Evolutionary conservation across 2,329 filamentous ascomycete species (phyloP), one percentile per base, ranked within the genome.

Genomic region (Fusarium palustre): DNA sequence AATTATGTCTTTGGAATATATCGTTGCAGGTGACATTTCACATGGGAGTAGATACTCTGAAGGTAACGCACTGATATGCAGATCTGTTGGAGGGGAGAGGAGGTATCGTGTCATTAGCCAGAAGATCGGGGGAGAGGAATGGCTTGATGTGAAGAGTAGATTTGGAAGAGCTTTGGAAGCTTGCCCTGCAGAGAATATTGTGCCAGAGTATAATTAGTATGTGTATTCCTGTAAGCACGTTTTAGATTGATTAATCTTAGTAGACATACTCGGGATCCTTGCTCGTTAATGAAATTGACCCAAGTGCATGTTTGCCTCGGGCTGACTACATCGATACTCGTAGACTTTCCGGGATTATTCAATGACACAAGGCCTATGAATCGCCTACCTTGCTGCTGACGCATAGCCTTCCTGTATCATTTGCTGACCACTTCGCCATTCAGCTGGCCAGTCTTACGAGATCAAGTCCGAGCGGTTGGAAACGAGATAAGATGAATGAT

Each of bases 161-260:
- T 42, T 28, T 46, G 39, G 28, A 16, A 50, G 11, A n/a, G 9
- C 39, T 3, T 16, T 64, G 20, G 20, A 34, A 8, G 52, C 34
- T 3, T 64, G 33, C 3, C 59, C 45, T 7, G 61, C 24, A 3
- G 59, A 64, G n/a, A 28, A 64, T 15, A 20, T 36, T 12, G 18
- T 50, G 15, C 39, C 24, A 0, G 52, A 47, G 8, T 58, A 64
- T 10, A 62, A 47, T 7, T 55, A 55, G 36, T 20, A 4, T 13
- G 9, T 12, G 4, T 4, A 39, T 13, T 13, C 5, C 1, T 20
- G 1, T 20, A 20, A 13, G 5, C 3, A 20, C 5, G 20, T 20
- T 20, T 11, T 7, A 8, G 8, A 20, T n/a, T 20, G 10, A 20
- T 20, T 8, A 2, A 20, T 39, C 34, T 1, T 16, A 7, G 15